Evolutionary conservation across 345 rosid species (phyloP).

Genomic region (Populus simonii): DNA sequence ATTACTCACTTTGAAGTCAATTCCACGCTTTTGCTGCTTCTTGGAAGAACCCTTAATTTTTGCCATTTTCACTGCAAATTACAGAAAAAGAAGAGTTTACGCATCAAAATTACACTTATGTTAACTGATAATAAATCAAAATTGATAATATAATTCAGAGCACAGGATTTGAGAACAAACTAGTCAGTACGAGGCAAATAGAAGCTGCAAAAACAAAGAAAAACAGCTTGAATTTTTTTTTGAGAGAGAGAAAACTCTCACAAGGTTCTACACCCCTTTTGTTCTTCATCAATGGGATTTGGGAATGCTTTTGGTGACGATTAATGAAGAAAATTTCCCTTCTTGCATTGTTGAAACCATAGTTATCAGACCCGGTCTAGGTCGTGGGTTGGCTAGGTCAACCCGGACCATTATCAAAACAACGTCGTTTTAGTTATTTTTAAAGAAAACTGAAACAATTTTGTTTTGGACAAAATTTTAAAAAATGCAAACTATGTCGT

Average conservation of each 20-base stretch:
- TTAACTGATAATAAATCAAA: too few species aligned
- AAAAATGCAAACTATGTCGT: too few species aligned
- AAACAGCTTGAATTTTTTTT: background rate
- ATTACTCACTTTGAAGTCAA: constrained; percentile 71
- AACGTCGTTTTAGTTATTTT: too few species aligned
- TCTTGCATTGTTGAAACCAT: too few species aligned
- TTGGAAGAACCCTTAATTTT: constrained; percentile 60
- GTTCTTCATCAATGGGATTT: too few species aligned
- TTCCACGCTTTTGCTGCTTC: constrained; percentile 78
- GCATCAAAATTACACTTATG: background rate
- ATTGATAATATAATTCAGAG: background rate
- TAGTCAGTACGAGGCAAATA: background rate
- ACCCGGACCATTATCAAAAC: too few species aligned
- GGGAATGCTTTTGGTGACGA: too few species aligned
- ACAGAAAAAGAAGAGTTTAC: background rate
- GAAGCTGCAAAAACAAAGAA: background rate
- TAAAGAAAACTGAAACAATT: too few species aligned
- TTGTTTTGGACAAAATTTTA: too few species aligned
- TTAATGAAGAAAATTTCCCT: too few species aligned
- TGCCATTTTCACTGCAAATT: constrained; percentile 40
- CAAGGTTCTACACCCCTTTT: background rate
- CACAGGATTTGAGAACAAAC: background rate
- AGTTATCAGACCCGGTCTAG: too few species aligned
- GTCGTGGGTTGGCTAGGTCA: too few species aligned
- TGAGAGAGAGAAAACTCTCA: background rate